phyloP scores from a whole-genome alignment of 2,329 filamentous ascomycete species.

The Dactylella cylindrospora region DNA sequence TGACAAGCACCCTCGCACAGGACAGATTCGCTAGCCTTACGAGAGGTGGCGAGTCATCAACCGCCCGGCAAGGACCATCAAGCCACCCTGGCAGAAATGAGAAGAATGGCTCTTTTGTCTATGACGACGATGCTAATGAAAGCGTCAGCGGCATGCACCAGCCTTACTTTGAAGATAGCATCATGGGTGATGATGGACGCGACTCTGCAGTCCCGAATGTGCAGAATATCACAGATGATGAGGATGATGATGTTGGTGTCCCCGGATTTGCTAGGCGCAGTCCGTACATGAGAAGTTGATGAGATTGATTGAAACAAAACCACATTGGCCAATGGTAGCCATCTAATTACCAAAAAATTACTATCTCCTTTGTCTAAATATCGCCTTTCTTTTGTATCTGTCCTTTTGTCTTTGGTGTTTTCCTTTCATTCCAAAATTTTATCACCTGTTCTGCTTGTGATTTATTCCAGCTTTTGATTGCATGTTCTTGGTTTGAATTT shows the following conservation, averaged over 20 bases:
- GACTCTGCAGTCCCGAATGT: slow-evolving; percentile 38
- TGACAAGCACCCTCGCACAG: slow-evolving; percentile 19
- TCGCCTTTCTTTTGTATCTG: slow-evolving; percentile 22
- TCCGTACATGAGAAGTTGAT: slow-evolving; percentile 29
- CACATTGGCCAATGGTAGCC: neutral
- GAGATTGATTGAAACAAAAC: neutral
- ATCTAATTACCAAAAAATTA: neutral
- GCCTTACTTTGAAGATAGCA: slow-evolving; percentile 46
- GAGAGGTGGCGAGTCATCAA: neutral
- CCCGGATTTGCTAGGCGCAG: slow-evolving; percentile 38
- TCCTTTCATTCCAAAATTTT: neutral
- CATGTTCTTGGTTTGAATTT: neutral
- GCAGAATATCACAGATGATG: slow-evolving; percentile 45
- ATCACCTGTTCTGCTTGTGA: slow-evolving; percentile 1
- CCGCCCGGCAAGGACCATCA: slow-evolving; percentile 28
- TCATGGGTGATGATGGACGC: slow-evolving; percentile 39
- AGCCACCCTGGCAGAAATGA: slow-evolving; percentile 40
- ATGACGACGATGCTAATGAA: slow-evolving; percentile 35
- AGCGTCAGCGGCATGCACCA: slow-evolving; percentile 25
- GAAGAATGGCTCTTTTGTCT: slow-evolving; percentile 28
- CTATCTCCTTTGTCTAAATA: slow-evolving; percentile 16
- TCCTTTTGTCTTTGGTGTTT: neutral
- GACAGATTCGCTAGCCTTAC: slow-evolving; percentile 20
- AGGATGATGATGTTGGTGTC: slow-evolving; percentile 46
- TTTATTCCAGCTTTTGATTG: neutral